Evolutionary conservation across 192 early-diverging fungal genomes (phyloP), one percentile per base, ranked within the genome.

Genomic region (Backusella circina): DNA sequence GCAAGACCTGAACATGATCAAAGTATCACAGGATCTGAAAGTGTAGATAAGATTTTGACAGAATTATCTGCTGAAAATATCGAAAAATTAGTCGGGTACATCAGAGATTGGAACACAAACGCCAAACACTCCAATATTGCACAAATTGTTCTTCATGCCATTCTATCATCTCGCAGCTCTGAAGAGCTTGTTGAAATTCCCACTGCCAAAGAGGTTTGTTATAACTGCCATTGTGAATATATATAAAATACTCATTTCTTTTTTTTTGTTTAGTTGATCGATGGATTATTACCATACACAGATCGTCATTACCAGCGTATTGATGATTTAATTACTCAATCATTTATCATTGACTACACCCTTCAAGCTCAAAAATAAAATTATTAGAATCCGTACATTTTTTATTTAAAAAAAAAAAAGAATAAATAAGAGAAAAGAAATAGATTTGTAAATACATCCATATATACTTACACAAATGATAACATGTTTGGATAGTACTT

Each of bases 21-120:
- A 2, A 91, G 87, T 26, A 80, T 89, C 31, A 88, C 88, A n/a
- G 92, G 92, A 9, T 83, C 87, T 7, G 77, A 64, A 13, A 82
- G 85, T 3, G 88, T 96, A 13, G 95, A 96, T 79, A 80, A 88
- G 30, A 90, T 94, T 23, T 79, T 97, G 44, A 79, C 79, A 38
- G 82, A 88, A 23, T 80, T 96, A 31, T 84, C 89, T 0, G 76
- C 74, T 2, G 90, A 90, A 21, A 88, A 97, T 75, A 81, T 98
- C 26, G 91, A 91, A 54, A 90, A 93, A 65, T 78, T 99, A 21
- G 82, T 98, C 64, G 79, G 82, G 6, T 97, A 94, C 81, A 90
- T 97, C 57, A 89, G 94, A 67, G 92, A 95, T 83, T 99, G 96
- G 97, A 99, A 98, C 87, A 97, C 97, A 5, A 93, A 96, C 74